Evolutionary conservation across 805 yeast genomes (phyloP).

Genomic region (Cyberlindnera samutprakarnensis): DNA sequence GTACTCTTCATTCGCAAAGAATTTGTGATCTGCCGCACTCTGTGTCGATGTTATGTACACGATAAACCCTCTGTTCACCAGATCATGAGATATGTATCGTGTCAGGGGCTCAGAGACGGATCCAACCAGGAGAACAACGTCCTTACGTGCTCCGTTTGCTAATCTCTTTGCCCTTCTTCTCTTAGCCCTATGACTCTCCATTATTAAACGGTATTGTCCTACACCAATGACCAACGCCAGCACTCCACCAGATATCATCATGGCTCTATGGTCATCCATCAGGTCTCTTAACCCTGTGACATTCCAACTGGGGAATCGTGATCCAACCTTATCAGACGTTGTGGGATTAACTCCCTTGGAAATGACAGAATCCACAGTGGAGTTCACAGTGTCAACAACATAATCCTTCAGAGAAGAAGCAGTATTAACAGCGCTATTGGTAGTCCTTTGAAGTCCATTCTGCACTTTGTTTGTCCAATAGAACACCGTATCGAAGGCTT

Average conservation of each 20-base stretch:
- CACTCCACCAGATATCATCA: too few relatives aligned
- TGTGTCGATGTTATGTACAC: conserved; percentile 57
- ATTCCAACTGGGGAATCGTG: too few relatives aligned
- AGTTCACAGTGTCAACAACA: neutral
- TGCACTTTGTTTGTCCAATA: conserved; percentile 12
- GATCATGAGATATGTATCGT: conserved; percentile 60
- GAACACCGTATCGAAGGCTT: conserved; percentile 12
- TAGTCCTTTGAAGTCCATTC: neutral
- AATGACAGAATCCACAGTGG: too few relatives aligned
- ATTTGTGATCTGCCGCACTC: conserved; percentile 27
- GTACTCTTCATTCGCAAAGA: conserved; percentile 51
- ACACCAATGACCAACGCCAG: neutral
- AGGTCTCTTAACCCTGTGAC: too few relatives aligned
- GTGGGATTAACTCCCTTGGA: too few relatives aligned
- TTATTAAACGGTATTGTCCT: too few relatives aligned
- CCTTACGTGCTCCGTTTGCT: conserved; percentile 64
- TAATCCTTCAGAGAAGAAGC: neutral
- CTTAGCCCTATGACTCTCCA: conserved; percentile 1
- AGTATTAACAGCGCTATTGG: neutral
- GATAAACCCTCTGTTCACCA: conserved; percentile 73
- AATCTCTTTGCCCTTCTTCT: conserved; percentile 55
- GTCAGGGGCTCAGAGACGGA: conserved; percentile 72
- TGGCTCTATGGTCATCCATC: too few relatives aligned
- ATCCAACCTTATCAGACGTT: too few relatives aligned
- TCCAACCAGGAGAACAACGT: conserved; percentile 69